phyloP scores from a whole-genome alignment of 2,329 filamentous ascomycete species.

The Fusarium vanettenii region DNA sequence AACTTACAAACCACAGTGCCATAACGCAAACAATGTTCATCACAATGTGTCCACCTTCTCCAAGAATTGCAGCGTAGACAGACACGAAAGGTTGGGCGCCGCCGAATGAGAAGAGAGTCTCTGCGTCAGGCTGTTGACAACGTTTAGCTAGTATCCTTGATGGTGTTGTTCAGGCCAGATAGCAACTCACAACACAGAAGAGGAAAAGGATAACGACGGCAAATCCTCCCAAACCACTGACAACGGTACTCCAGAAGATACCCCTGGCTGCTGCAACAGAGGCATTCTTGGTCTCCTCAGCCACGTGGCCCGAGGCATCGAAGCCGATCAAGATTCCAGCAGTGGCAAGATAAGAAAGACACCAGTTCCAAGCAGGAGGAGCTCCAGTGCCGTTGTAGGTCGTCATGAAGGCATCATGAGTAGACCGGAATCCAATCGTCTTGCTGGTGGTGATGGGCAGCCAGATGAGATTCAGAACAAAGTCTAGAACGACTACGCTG shows the following conservation, averaged over 20 bases:
- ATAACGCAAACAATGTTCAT: conserved; percentile 70
- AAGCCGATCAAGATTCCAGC: conserved; percentile 71
- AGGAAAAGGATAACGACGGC: conserved; percentile 68
- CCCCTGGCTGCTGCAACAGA: conserved; percentile 65
- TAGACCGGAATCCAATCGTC: conserved; percentile 68
- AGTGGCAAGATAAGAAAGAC: conserved; percentile 69
- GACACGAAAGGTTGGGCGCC: conserved; percentile 69
- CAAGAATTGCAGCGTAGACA: conserved; percentile 67
- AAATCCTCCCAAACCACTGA: conserved; percentile 66
- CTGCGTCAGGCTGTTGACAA: conserved; percentile 57
- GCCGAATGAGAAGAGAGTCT: conserved; percentile 63
- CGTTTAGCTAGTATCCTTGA: fast-evolving
- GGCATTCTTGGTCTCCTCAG: conserved; percentile 71
- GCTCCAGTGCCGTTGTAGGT: conserved; percentile 69
- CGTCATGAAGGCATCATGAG: conserved; percentile 69
- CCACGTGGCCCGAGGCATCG: conserved; percentile 70
- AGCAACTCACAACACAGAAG: conserved; percentile 62
- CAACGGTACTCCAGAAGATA: conserved; percentile 70
- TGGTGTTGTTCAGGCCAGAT: fast-evolving
- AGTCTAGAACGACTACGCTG: conserved; percentile 65
- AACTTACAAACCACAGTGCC: conserved; percentile 62
- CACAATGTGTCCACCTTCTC: conserved; percentile 66
- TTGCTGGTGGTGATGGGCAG: conserved; percentile 67
- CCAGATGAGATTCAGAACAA: conserved; percentile 70
- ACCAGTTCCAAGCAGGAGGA: conserved; percentile 71